Base-by-base conservation (phyloP, 352 stramenopile genomes). In the Phytophthora citrophthora region DNA sequence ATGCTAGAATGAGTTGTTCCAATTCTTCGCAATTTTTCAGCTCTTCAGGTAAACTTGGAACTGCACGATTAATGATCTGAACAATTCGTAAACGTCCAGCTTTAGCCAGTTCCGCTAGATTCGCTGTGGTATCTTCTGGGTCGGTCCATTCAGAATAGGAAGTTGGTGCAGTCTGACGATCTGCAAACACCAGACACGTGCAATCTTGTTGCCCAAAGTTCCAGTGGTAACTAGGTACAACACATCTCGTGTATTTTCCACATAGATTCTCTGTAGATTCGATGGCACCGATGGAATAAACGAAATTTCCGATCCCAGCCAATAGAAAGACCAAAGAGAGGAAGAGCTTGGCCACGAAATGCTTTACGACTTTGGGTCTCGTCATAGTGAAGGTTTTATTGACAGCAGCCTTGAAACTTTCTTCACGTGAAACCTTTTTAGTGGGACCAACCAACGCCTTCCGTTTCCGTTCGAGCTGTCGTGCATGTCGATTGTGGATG, bases 1-100 rank as follows among this genome's bases (percentile, higher is more conserved):
- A 76, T 4, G 66, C 63, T 0, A 83, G 55, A 45, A 80, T 80
- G 18, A 77, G 31, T 15, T 77, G 68, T 20, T 74, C 54, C 0
- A 88, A 51, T 2, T 81, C 20, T 1, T 49, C 48, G 47, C 79
- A 88, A 0, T 60, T 54, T 4, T 54, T 53, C 2, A 88, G 49
- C 13, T 67, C 46, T 11, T 72, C 60, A 10, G 74, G 79, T 11
- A 86, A 16, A 24, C 58, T 57, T 11, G 74, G 64, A 0, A 85
- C 31, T 44, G 65, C 68, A 0, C 65, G 72, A 23, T 88, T 88
- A 36, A 84, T 76, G 32, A 88, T 69, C 54, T 86, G 73, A 27
- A 86, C 54, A 10, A 74, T 74, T 9, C 68, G 69, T 16, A 88
- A 54, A 10, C 86, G 53, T 2, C 76, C 79, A 5, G 70, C 61